phyloP scores from a whole-genome alignment of 371 early-diverging fungal species.

The Dipsacomyces acuminosporus region DNA sequence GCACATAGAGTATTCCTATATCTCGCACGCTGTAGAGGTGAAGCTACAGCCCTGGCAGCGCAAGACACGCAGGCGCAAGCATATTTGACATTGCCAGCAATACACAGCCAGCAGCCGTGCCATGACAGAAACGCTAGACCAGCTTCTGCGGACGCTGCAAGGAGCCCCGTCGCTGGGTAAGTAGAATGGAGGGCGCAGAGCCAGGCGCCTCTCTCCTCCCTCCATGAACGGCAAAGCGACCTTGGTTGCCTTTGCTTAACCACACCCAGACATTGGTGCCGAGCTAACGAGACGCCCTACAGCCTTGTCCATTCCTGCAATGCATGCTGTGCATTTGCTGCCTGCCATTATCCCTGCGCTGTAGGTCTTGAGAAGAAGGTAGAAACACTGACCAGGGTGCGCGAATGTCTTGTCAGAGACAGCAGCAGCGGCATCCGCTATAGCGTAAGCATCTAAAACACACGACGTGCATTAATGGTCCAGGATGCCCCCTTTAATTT shows the following conservation, averaged over 20 bases:
- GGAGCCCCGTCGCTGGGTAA: slow-evolving; percentile 13
- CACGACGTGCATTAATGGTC: not conserved
- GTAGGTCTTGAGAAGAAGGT: slow-evolving; percentile 22
- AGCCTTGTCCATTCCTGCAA: too few relatives aligned
- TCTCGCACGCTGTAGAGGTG: too few relatives aligned
- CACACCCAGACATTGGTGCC: too few relatives aligned
- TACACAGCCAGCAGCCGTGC: not conserved
- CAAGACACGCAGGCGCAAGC: too few relatives aligned
- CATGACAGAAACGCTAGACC: slow-evolving; percentile 38
- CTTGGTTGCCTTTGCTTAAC: too few relatives aligned
- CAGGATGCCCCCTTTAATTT: not conserved
- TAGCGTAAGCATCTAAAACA: slow-evolving; percentile 23
- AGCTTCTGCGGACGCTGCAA: slow-evolving; percentile 23
- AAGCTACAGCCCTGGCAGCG: too few relatives aligned
- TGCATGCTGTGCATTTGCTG: not conserved
- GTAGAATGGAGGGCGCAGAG: not conserved
- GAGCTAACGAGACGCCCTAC: too few relatives aligned
- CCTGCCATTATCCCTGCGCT: not conserved
- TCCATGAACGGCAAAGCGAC: too few relatives aligned
- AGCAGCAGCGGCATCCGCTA: slow-evolving; percentile 8
- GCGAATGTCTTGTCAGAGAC: slow-evolving; percentile 9
- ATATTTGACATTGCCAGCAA: too few relatives aligned
- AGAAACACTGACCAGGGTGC: slow-evolving; percentile 20
- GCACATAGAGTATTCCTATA: too few relatives aligned
- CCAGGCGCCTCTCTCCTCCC: too few relatives aligned